Base-by-base conservation (phyloP, 768 basidiomycete species). In the Phylloporus rhodoxanthus region DNA sequence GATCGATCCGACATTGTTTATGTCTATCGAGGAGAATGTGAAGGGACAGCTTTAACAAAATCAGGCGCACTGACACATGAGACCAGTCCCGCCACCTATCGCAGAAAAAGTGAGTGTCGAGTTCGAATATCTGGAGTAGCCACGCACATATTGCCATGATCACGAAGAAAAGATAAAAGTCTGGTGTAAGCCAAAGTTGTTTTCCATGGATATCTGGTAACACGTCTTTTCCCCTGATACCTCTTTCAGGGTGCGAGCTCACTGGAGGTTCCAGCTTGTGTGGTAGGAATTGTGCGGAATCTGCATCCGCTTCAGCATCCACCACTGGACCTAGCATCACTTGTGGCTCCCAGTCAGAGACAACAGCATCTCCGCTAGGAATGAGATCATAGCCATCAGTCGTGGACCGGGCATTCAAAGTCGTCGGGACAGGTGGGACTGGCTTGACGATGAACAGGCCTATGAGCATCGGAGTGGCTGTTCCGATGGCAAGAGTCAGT, bases 1-100 rank as follows among this genome's bases (percentile, higher is more conserved):
- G 53, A 89, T 84, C 1, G 83, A 78, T 15, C 90, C 87, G 15
- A 85, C 87, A 53, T 92, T 91, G 65, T 91, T 91, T 67, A 92
- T 91, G 60, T 83, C 85, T 86, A 47, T n/a, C 17, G 21, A n/a
- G 40, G 19, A 49, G 34, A 55, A 48, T 54, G 37, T 42, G 48
- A 20, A 11, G 3, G 8, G 20, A 29, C 8, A 19, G 1, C 10
- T 28, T 21, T 8, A 5, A 21, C 5, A n/a, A 33, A 33, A 17
- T 38, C 19, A 20, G 19, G 28, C 45, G 10, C 8, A 65, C 81
- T 38, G 56, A 84, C 83, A 90, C 82, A 87, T 87, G 37, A 90
- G 49, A 3, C 87, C 87, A 11, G 80, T 85, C 10, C 87, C 87
- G 47, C 80, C 79, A 57, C 87, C 84, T 84, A 49, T 4, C 49